Base-by-base conservation (phyloP, 2,329 filamentous ascomycete species). In the Pseudogymnoascus verrucosus region DNA sequence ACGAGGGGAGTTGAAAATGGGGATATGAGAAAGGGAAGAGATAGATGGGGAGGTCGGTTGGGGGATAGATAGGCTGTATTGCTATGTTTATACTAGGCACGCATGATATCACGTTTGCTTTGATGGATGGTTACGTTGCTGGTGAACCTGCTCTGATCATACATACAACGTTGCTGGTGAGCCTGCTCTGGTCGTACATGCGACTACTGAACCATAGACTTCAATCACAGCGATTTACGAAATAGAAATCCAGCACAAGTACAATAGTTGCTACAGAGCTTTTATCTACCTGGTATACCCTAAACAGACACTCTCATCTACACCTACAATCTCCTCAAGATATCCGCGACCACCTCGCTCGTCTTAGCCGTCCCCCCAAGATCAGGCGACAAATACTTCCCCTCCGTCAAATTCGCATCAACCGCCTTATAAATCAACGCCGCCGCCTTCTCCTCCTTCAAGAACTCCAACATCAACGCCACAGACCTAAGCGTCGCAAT, bases 401-500 rank as follows among this genome's bases (percentile, higher is more conserved):
- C 93, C 73, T 95, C 92, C 75, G 89, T 89, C 36, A 99, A 79
- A 75, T 95, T 96, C 47, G 82, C 92, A 77, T 99, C 95, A 23
- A 98, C 92, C 21, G 95, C 95, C 65, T 86, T 83, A 76, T 98
- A 96, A 71, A 99, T 96, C 79, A 82, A 87, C 31, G 90, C 91
- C 36, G 95, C 95, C 19, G 95, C 95, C 67, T 84, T 81, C 77
- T 92, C 89, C 80, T 96, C 88, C 67, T 91, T 87, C 68, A 98
- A 80, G 78, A 98, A 99, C 81, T 98, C 93, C 68, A 99, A 82
- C 95, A 99, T 98, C 67, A 97, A 82, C 36, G 90, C 95, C 14
- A 92, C 89, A 76, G 90, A 95, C 73, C 95, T 83, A 68, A 99
- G 84, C 8, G 95, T 98, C 37, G 95, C 95, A 73, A 99, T 96